A percentile compares a stretch with the other conserved stretches of the same genome.
These are phyloP conservation scores for Herpetomonas muscarum DNA, from an alignment of 208 protist species.

Conservation along the genomic window DNA sequence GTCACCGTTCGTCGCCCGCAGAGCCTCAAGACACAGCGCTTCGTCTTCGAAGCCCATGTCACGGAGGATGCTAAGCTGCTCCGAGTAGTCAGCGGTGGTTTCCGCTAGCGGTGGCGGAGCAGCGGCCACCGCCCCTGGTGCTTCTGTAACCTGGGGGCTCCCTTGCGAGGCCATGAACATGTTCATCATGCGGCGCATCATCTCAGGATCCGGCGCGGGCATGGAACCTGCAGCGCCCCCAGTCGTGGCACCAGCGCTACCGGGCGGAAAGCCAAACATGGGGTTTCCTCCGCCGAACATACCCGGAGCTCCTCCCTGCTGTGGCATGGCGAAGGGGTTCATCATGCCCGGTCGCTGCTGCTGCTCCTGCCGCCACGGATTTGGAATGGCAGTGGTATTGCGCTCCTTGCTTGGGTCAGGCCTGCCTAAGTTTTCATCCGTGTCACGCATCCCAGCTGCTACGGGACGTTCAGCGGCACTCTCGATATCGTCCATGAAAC, in stretches of 20 bases:
- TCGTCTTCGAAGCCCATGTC: slow-evolving; percentile 88
- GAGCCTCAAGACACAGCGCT: slow-evolving; percentile 40
- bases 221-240: no score
- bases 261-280: background rate
- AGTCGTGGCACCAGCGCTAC: no score
- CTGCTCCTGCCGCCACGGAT: slow-evolving; percentile 16
- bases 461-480: slow-evolving; percentile 3
- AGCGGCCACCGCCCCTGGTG: background rate
- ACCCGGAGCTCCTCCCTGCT: slow-evolving; percentile 3
- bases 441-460: background rate
- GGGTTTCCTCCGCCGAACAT: background rate
- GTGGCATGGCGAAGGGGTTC: background rate
- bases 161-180: no score
- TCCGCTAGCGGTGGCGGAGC: background rate
- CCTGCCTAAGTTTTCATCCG: slow-evolving; percentile 12
- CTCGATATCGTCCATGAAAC: slow-evolving; percentile 29
- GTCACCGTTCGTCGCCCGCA: slow-evolving; percentile 52
- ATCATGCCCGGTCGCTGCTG: background rate
- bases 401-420: slow-evolving; percentile 44
- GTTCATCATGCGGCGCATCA: no score
- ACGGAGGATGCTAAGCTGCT: slow-evolving; percentile 25
- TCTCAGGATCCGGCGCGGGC: no score
- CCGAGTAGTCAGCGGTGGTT: slow-evolving; percentile 5
- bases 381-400: slow-evolving; percentile 62
- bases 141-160: no score